Evolutionary conservation across 129 eudicot genomes (phyloP), one percentile per base, ranked within the genome.

Genomic region (Arctium minus): DNA sequence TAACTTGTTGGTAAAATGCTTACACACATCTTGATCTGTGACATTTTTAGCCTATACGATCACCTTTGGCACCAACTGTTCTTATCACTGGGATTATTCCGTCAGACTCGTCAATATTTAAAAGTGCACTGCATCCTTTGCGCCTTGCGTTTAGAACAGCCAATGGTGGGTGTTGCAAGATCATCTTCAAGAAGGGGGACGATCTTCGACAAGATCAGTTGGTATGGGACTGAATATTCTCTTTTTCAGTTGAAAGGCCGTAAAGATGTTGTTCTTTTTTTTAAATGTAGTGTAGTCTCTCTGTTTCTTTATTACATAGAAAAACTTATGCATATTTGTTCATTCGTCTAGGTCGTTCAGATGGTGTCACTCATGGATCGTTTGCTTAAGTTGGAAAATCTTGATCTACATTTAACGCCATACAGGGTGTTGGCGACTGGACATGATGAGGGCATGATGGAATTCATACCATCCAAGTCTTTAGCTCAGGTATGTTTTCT

Each of bases 321-420:
- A 42, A 29, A 30, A 38, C 40, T 72, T 10, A 69, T 77, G 68
- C 15, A 33, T 80, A 29, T 60, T 80, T 33, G 33, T 27, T 70
- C 50, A 81, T 67, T 72, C 0, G 71, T 85, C 78, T 86, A 96
- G 99, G 98, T 96, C 72, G 86, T 96, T 79, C 99, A 96, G 83
- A 96, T 96, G 99, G 99, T 96, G 9, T 87, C 98, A 11, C 92
- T 96, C 42, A 96, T 96, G 99, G 99, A 96, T 86, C 92, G 99
- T 32, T 83, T 96, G 84, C 94, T 96, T 73, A 93, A 96, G 79
- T 80, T 93, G 94, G 99, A 96, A 88, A 96, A 93, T 88, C 98
- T 96, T 31, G 99, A 96, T 84, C 86, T 96, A 76, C 98, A 96
- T 90, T 87, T 93, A 46, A 96, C 98, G 70, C 99, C 99, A 67